These are phyloP conservation scores for Ambrosia hybrid DNA, from an alignment of 140 eudicot species.

Conservation along the genomic window DNA sequence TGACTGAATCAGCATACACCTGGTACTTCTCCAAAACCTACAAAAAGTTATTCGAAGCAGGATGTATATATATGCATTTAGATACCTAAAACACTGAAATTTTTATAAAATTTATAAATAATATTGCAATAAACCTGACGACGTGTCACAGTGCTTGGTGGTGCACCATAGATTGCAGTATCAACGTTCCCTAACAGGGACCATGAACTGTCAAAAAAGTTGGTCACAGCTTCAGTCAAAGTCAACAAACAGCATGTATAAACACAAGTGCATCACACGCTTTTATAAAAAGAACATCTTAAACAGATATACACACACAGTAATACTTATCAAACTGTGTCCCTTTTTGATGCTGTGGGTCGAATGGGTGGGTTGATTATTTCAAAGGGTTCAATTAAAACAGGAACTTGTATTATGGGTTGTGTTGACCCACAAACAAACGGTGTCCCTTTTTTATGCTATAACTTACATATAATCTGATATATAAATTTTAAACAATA, in stretches of 20 bases:
- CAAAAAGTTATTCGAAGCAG: constrained; percentile 8
- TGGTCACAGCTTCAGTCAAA: constrained; percentile 24
- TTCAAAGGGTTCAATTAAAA: background rate
- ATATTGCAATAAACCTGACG: constrained; percentile 61
- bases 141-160: constrained; percentile 67
- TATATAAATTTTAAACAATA: background rate
- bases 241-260: constrained; percentile 14
- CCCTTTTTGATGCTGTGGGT: too few relatives aligned
- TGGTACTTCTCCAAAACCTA: constrained; percentile 89
- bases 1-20: constrained; percentile 77
- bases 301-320: too few relatives aligned
- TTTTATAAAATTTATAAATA: background rate
- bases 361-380: background rate
- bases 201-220: constrained; percentile 72
- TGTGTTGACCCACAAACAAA: background rate
- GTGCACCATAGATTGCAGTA: constrained; percentile 77
- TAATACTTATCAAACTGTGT: too few relatives aligned
- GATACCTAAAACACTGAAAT: background rate
- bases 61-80: constrained; percentile 10
- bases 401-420: background rate
- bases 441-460: background rate
- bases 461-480: background rate
- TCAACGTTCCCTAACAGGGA: constrained; percentile 76
- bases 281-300: too few relatives aligned
- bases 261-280: background rate